phyloP scores from a whole-genome alignment of 495 filamentous ascomycete species.

The Hypomontagnella submonticulosa region DNA sequence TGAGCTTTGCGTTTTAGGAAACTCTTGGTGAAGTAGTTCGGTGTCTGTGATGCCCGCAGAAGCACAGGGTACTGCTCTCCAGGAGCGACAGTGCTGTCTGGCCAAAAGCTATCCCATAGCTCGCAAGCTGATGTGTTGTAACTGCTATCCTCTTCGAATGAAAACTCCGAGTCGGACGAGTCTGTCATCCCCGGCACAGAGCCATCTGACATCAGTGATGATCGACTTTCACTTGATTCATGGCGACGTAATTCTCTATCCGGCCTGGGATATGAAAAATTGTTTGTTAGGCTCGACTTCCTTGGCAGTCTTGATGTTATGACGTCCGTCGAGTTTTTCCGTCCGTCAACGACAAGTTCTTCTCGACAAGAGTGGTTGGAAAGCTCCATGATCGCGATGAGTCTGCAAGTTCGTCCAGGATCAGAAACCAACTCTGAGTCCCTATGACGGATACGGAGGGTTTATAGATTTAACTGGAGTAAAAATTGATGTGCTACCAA shows the following conservation, averaged over 20 bases:
- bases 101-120: conserved; percentile 49
- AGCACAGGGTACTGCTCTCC: conserved; percentile 40
- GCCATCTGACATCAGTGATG: conserved; percentile 40
- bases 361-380: conserved; percentile 32
- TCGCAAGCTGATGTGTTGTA: conserved; percentile 46
- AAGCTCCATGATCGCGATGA: conserved; percentile 41
- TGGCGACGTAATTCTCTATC: conserved; percentile 35
- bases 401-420: conserved; percentile 31
- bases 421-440: conserved; percentile 26
- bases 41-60: conserved; percentile 21
- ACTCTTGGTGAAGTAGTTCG: conserved; percentile 25
- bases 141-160: conserved; percentile 42
- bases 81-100: conserved; percentile 12
- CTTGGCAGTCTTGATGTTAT: conserved; percentile 19
- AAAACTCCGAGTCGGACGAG: conserved; percentile 47
- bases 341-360: conserved; percentile 3
- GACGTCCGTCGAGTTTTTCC: conserved; percentile 18
- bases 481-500: conserved; percentile 30
- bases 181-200: conserved; percentile 49
- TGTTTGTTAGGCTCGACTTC: conserved; percentile 36
- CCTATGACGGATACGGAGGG: conserved; percentile 40
- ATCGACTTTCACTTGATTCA: conserved; percentile 43
- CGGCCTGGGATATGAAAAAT: conserved; percentile 44
- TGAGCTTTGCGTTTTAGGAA: conserved; percentile 7
- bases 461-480: conserved; percentile 45